Percentiles rank a stretch among this genome's conserved stretches.
Conservation (phyloP, 208 protist genomes). For the Endotrypanum monterogeii region DNA sequence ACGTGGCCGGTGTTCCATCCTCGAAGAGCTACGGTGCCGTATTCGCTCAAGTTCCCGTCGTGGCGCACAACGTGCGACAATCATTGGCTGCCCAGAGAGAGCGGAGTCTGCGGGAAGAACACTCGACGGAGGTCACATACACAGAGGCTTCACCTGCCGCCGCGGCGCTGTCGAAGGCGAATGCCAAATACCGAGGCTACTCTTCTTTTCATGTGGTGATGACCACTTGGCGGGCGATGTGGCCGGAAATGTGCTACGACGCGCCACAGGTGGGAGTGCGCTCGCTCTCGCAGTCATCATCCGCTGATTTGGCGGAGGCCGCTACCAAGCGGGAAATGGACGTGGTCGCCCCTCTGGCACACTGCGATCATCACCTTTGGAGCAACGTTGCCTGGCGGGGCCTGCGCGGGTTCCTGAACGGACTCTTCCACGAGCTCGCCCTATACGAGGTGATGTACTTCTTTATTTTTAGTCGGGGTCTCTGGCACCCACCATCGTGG, state of each 20-base stretch:
- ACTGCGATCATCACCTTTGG: constrained; percentile 76
- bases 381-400: constrained; percentile 72
- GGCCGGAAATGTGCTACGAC: constrained; percentile 78
- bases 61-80: constrained; percentile 81
- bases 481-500: constrained; percentile 80
- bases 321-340: constrained; percentile 12
- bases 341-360: constrained; percentile 20
- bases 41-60: constrained; percentile 80
- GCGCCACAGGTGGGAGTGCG: constrained; percentile 10
- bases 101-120: constrained; percentile 6
- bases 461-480: constrained; percentile 70
- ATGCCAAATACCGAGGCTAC: constrained; percentile 63
- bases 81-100: constrained; percentile 31
- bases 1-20: constrained; percentile 78
- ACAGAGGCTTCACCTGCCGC: not conserved
- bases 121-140: not conserved
- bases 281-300: not conserved
- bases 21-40: constrained; percentile 81
- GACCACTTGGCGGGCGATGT: constrained; percentile 85
- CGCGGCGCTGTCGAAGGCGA: constrained; percentile 5
- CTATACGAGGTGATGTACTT: constrained; percentile 88
- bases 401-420: constrained; percentile 63
- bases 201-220: constrained; percentile 83
- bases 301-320: not conserved
- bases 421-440: constrained; percentile 56